Evolutionary conservation across 2,329 filamentous ascomycete genomes (phyloP).

Genomic region (Botrytis paeoniae): DNA sequence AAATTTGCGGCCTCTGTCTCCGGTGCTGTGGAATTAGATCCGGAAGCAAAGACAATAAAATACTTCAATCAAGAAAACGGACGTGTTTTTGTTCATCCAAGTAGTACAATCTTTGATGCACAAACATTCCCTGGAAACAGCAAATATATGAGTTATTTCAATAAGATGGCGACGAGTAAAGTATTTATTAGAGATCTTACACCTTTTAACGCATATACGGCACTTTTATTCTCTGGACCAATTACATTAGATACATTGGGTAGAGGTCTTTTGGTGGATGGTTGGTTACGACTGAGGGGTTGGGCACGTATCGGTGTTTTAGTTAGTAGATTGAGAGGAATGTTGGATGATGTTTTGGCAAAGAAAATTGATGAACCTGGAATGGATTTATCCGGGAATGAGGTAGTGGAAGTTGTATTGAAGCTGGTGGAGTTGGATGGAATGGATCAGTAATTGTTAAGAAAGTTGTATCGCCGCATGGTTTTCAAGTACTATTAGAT

Average conservation of each 20-base stretch:
- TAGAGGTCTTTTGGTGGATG: conserved; percentile 83
- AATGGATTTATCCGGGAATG: conserved; percentile 54
- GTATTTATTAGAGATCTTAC: conserved; percentile 89
- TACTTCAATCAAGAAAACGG: conserved; percentile 86
- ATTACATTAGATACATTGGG: conserved; percentile 86
- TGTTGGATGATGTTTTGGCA: conserved; percentile 83
- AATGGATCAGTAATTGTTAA: conserved; percentile 52
- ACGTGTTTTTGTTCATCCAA: conserved; percentile 89
- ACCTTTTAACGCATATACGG: conserved; percentile 84
- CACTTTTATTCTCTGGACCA: conserved; percentile 82
- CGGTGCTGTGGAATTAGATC: conserved; percentile 88
- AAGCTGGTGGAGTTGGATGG: conserved; percentile 88
- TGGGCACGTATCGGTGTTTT: conserved; percentile 95
- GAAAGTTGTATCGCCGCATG: background rate
- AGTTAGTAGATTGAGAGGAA: conserved; percentile 74
- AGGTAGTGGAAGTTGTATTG: conserved; percentile 74
- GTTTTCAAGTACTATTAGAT: background rate
- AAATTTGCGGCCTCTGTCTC: conserved; percentile 87
- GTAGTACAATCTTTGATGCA: conserved; percentile 78
- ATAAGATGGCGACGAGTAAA: conserved; percentile 87
- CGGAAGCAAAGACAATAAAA: conserved; percentile 86
- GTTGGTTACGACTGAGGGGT: conserved; percentile 80
- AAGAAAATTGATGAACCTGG: conserved; percentile 75
- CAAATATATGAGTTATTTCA: conserved; percentile 84
- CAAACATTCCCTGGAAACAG: conserved; percentile 74